Base-by-base conservation (phyloP, 805 yeast genomes). In the Ogataea pignaliae region DNA sequence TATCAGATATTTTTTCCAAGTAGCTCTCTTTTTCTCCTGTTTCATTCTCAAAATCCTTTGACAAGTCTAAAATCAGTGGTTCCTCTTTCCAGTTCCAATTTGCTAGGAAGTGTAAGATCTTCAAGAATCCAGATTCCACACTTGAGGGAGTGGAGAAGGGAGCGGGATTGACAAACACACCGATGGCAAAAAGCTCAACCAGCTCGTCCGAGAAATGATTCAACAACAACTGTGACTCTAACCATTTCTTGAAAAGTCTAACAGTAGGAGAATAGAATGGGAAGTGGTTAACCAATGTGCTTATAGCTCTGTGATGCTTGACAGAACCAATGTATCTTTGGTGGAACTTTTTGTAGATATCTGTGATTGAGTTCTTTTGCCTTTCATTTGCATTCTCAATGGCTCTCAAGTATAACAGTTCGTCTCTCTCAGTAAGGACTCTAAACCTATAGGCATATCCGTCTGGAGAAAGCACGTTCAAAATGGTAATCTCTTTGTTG, bases 11-110 rank as follows among this genome's bases (percentile, higher is more conserved):
- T 41, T 72, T 74, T 42, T 71, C 71, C 50, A 68, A 62, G 42
- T 61, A 57, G 15, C 49, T 52, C 8, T 48, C 52, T 33, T 60
- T 47, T 2, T 53, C 44, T 31, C 61, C 67, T 14, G 14, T 13
- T 38, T 45, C 39, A 52, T 50, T 39, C 17, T 50, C 56, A 35
- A 58, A 63, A 47, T 77, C 76, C 45, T 72, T 81, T 12, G 83
- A 80, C 52, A 88, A 66, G 57, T 93, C 97, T 47, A 93, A 66
- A 42, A 90, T 77, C 48, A 93, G 66, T 1, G 96, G 85, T 38
- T 84, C 88, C 50, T 86, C 95, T 55, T 79, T 84, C 99, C 99
- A 93, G 63, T 93, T 89, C 99, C 99, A 93, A 36, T 66, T 66
- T 21, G 95, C 75, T 37, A 93, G 62, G 55, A 84, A 86, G 38